A percentile compares a stretch with the other conserved stretches of the same genome.
phyloP scores from a whole-genome alignment of 441 rosid species.

The Sinapis alba region DNA sequence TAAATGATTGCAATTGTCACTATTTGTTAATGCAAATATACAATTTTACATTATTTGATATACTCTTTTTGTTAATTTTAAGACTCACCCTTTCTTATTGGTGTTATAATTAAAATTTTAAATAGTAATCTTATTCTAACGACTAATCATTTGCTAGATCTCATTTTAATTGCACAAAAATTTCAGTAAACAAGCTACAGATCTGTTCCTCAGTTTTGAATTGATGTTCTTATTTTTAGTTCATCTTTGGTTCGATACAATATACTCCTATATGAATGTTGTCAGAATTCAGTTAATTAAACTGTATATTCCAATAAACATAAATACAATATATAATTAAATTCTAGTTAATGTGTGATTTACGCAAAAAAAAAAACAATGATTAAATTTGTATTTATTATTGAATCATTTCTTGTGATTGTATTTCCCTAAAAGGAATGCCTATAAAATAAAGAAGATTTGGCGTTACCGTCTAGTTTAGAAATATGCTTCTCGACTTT shows the following conservation, averaged over 20 bases:
- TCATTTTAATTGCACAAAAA: not conserved
- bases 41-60: not conserved
- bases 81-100: not conserved
- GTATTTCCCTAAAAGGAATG: constrained; percentile 25
- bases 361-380: not conserved
- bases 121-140: not conserved
- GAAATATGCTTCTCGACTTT: constrained; percentile 90
- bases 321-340: not conserved
- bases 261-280: not conserved
- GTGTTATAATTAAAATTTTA: not conserved
- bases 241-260: not conserved
- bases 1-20: constrained; percentile 6
- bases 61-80: not conserved
- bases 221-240: not conserved
- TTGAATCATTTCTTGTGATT: constrained; percentile 23
- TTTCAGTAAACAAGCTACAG: not conserved
- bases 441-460: constrained; percentile 35
- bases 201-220: not conserved
- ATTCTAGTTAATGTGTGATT: not conserved
- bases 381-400: not conserved
- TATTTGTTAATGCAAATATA: not conserved
- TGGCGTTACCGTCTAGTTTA: constrained; percentile 73
- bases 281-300: not conserved
- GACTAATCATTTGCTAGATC: not conserved
- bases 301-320: not conserved